phyloP scores from a whole-genome alignment of 1,284 basidiomycete species.

The Wolfiporia cocos region DNA sequence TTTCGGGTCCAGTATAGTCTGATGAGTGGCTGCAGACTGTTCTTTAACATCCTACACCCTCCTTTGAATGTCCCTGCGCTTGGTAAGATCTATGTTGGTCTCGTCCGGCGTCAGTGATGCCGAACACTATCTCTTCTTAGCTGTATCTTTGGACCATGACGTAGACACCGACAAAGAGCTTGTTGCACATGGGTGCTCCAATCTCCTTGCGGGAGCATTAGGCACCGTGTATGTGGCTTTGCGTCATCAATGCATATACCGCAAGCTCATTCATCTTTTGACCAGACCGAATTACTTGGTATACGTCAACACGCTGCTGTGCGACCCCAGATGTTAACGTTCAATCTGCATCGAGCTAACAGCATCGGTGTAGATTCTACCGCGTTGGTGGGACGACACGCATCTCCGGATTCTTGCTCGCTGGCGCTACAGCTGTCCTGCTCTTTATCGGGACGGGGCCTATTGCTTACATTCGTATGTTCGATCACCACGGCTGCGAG shows the following conservation, averaged over 20 bases:
- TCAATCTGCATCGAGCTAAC: not conserved
- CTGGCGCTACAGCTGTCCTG: conserved; percentile 66
- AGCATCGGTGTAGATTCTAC: conserved; percentile 63
- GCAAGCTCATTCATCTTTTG: not conserved
- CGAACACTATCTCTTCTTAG: no score
- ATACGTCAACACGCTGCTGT: conserved; percentile 89
- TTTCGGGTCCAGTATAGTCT: no score
- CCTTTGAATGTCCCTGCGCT: conserved; percentile 92
- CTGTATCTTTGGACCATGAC: conserved; percentile 88
- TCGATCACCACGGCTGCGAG: not conserved
- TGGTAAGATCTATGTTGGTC: conserved; percentile 37
- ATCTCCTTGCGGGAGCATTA: conserved; percentile 74
- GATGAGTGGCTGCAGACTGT: conserved; percentile 42
- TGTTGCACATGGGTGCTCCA: conserved; percentile 90
- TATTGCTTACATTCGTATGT: conserved; percentile 85
- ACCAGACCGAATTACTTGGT: conserved; percentile 75
- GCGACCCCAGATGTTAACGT: conserved; percentile 22
- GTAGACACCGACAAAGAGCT: conserved; percentile 93
- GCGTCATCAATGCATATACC: not conserved
- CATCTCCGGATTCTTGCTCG: conserved; percentile 83
- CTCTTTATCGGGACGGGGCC: conserved; percentile 81
- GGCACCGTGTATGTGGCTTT: conserved; percentile 66
- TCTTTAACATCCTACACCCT: conserved; percentile 93
- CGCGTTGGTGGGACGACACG: conserved; percentile 89
- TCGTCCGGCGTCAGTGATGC: no score